Evolutionary conservation across 495 filamentous ascomycete species (phyloP).

Genomic region (Trichoderma virens): DNA sequence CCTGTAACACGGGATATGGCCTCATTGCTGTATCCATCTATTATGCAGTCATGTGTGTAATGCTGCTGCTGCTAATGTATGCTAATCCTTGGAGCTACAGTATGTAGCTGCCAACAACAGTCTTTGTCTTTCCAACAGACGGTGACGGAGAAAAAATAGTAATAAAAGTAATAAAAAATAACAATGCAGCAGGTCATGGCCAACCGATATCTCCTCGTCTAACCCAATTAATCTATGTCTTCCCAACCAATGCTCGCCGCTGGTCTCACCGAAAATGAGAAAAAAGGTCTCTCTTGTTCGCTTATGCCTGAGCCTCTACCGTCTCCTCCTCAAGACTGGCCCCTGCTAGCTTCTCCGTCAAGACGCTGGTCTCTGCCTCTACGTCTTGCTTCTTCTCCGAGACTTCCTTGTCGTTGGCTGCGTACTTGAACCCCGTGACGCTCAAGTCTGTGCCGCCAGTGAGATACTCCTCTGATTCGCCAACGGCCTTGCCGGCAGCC

Average conservation of each 20-base stretch:
- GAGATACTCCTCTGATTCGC: conserved; percentile 77
- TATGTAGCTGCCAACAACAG: neutral
- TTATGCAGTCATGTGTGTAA: conserved; percentile 6
- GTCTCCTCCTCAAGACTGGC: conserved; percentile 9
- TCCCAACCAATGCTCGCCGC: neutral
- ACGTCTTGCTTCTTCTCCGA: neutral
- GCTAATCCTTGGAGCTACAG: neutral
- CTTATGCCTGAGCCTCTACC: conserved; percentile 1
- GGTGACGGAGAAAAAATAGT: neutral
- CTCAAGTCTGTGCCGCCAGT: conserved; percentile 36
- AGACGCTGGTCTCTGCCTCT: neutral
- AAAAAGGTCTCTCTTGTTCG: neutral
- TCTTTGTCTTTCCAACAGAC: neutral
- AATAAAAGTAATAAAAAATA: no score
- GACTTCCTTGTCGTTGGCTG: neutral
- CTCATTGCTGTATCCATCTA: neutral
- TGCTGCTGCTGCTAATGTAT: neutral
- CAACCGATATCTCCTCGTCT: neutral
- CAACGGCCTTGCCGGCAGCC: conserved; percentile 66
- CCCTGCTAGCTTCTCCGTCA: conserved; percentile 8
- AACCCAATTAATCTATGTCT: neutral
- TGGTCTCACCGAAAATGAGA: neutral
- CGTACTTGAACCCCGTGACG: conserved; percentile 6
- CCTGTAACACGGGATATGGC: neutral
- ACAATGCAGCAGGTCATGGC: neutral